Evolutionary conservation across 345 rosid genomes (phyloP), one percentile per base, ranked within the genome.

Genomic region (Combretum micranthum): DNA sequence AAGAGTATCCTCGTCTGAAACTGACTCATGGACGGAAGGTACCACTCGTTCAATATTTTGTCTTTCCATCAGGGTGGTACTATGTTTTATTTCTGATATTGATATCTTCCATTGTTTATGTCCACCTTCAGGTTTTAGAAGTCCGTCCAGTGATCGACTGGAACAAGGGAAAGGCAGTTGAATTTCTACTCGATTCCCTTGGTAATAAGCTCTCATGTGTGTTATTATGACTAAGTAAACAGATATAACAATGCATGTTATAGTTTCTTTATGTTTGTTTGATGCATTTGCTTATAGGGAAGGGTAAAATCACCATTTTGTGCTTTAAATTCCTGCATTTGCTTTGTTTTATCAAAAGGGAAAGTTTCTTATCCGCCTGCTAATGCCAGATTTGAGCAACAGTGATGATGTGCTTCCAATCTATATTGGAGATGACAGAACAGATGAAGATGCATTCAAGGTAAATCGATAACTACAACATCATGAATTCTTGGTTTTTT

Each of bases 401-500:
- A 56, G 69, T 10, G 84, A 83, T 6, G 88, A 87, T 52, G 90
- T 85, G 57, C 87, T 94, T 39, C 93, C 99, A 11, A 78, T 94
- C 54, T 90, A 72, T 18, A 84, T 94, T 2, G 97, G 99, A 20
- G 99, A 94, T 59, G 99, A 94, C 63, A 80, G 57, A 57, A 77
- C 82, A 0, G 99, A 93, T 70, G 99, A 93, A 64, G 97, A 93
- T 65, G 99, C 97, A 23, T 90, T 94, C 69, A 90, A 87, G 87
- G 97, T 79, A 71, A 15, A 25, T 44, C 15, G 15, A 46, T 2
- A 22, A 17, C 44, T 56, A 4, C 1, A 3, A 11, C 19, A 20
- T 20, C 13, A 0, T 60, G 47, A 15, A 22, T 46, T 15, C 14
- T 12, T 7, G 49, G 17, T 0, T 10, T 46, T 13, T 14, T 1